Evolutionary conservation across 495 filamentous ascomycete species (phyloP).

Genomic region (Paragyromitra xinjiangensis): DNA sequence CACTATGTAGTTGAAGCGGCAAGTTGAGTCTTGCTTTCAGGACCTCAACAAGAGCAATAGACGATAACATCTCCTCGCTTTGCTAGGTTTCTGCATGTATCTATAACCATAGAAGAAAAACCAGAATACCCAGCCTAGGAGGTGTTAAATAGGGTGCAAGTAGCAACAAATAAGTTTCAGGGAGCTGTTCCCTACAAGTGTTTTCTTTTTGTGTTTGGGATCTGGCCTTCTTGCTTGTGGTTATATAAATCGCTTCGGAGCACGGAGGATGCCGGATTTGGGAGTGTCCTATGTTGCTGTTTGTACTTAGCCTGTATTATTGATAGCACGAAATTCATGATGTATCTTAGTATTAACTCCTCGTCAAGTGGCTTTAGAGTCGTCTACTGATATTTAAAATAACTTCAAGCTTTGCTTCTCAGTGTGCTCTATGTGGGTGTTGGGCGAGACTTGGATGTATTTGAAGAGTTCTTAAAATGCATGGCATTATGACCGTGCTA

Average conservation of each 20-base stretch:
- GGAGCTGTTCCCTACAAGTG: constrained; percentile 16
- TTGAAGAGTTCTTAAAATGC: too few relatives aligned
- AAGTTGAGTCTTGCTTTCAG: constrained; percentile 50
- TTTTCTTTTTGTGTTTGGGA: constrained; percentile 26
- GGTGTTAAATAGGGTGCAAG: constrained; percentile 1
- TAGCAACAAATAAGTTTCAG: constrained; percentile 22
- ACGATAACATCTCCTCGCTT: constrained; percentile 22
- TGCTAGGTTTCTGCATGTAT: constrained; percentile 21
- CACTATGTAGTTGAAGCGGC: constrained; percentile 44
- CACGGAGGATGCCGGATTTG: constrained; percentile 8
- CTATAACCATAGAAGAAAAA: constrained; percentile 26
- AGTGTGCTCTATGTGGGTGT: too few relatives aligned
- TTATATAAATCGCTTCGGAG: constrained; percentile 35
- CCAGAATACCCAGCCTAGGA: constrained; percentile 16
- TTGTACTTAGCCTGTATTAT: constrained; percentile 44
- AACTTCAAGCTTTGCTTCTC: too few relatives aligned
- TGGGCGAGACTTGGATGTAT: too few relatives aligned
- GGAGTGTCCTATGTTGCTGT: constrained; percentile 26
- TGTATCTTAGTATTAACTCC: constrained; percentile 35
- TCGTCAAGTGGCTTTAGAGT: not conserved
- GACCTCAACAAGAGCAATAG: constrained; percentile 51
- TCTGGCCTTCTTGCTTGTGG: constrained; percentile 23
- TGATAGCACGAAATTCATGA: constrained; percentile 27
- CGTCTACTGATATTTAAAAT: not conserved
- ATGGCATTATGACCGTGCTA: not conserved